Percentiles rank a stretch among this genome's conserved stretches.
phyloP scores from a whole-genome alignment of 139 green algal species.

The Coelastrella sp. region DNA sequence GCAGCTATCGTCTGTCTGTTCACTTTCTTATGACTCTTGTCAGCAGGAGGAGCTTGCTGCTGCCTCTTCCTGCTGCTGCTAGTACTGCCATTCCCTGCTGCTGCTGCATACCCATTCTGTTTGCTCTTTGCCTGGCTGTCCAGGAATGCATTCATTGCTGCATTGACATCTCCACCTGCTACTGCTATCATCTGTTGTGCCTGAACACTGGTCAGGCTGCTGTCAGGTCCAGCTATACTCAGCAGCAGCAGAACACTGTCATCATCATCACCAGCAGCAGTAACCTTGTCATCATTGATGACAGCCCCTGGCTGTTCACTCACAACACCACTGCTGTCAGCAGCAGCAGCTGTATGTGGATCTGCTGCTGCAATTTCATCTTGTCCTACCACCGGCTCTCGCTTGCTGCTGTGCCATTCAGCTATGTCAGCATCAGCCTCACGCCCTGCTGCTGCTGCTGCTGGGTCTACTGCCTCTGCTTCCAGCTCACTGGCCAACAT shows the following conservation, averaged over 20 bases:
- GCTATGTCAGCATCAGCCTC: no score
- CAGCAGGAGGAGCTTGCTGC: no score
- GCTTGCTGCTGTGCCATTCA: no score
- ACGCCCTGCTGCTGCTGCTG: no score
- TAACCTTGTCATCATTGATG: background rate
- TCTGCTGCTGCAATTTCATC: conserved; percentile 1
- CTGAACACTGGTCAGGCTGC: background rate
- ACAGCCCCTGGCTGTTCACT: background rate
- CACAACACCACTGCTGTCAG: conserved; percentile 5
- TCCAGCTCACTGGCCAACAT: no score
- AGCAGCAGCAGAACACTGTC: conserved; percentile 30
- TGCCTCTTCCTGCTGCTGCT: background rate
- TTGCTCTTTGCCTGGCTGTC: background rate
- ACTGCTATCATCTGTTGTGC: conserved; percentile 26
- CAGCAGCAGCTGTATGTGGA: background rate
- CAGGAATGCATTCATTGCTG: conserved; percentile 18
- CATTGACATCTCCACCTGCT: conserved; percentile 24
- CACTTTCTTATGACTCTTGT: conserved; percentile 33
- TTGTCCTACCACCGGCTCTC: conserved; percentile 4
- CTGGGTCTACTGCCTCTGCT: no score
- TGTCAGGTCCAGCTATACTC: conserved; percentile 6
- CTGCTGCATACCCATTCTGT: background rate
- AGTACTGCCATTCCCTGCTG: conserved; percentile 2
- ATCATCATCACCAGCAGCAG: conserved; percentile 25
- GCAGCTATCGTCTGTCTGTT: conserved; percentile 4